phyloP scores from a whole-genome alignment of 1,139 yeast species.

The Geotrichum siamense region DNA sequence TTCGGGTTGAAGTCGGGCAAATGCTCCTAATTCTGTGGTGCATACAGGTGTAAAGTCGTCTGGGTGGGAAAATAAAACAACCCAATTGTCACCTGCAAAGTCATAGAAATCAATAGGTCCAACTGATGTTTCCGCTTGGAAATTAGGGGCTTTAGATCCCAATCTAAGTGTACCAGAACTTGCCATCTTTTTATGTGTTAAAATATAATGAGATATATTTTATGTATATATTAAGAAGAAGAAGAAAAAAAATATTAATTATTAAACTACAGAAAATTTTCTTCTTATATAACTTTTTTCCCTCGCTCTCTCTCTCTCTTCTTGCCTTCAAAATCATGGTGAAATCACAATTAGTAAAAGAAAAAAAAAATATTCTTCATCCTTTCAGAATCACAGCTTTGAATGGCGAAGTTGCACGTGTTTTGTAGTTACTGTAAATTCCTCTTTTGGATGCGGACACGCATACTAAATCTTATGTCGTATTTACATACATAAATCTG shows the following conservation, averaged over 20 bases:
- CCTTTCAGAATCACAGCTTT: background rate
- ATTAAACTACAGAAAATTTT: background rate
- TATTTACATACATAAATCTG: no score
- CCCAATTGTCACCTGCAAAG: constrained; percentile 70
- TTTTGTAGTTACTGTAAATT: no score
- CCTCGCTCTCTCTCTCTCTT: no score
- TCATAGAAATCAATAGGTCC: constrained; percentile 74
- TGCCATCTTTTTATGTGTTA: background rate
- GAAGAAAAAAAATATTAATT: background rate
- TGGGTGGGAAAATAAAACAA: constrained; percentile 75
- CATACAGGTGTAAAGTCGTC: constrained; percentile 87
- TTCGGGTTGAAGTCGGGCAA: constrained; percentile 76
- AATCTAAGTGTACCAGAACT: constrained; percentile 36
- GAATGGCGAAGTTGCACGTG: no score
- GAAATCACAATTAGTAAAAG: background rate
- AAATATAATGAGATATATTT: background rate
- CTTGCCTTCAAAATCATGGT: background rate
- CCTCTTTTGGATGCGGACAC: no score
- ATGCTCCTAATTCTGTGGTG: constrained; percentile 85
- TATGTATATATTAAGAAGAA: background rate
- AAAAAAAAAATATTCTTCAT: background rate
- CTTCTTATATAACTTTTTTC: no score
- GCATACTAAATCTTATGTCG: no score
- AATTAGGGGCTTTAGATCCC: constrained; percentile 76
- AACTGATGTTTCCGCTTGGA: constrained; percentile 62